Conservation (phyloP, 805 yeast genomes). For the Candida lessepsii region DNA sequence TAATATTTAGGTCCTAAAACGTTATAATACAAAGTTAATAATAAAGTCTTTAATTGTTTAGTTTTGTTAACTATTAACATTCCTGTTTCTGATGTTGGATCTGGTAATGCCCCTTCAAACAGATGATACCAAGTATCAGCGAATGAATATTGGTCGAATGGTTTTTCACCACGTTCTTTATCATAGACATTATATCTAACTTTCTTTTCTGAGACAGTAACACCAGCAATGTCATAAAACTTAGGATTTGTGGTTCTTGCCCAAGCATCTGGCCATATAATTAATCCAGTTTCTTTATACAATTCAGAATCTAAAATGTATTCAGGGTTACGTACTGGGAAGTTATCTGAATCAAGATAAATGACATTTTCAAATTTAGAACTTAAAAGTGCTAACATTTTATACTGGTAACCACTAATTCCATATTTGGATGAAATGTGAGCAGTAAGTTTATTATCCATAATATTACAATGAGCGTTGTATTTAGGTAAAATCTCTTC, state of each 20-base stretch:
- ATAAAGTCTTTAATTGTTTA: conserved; percentile 55
- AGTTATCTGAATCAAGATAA: conserved; percentile 52
- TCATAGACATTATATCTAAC: conserved; percentile 32
- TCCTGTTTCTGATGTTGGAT: conserved; percentile 70
- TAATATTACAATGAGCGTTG: conserved; percentile 47
- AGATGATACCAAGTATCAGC: conserved; percentile 51
- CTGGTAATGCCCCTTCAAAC: conserved; percentile 61
- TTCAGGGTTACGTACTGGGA: conserved; percentile 44
- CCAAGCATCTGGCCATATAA: conserved; percentile 74
- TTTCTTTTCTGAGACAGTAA: conserved; percentile 33
- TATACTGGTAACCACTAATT: conserved; percentile 50
- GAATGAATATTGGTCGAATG: conserved; percentile 27
- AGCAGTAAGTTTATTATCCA: conserved; percentile 27
- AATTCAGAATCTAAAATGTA: conserved; percentile 45
- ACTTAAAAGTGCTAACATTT: conserved; percentile 58
- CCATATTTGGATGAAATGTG: conserved; percentile 19
- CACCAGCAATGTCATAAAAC: conserved; percentile 53
- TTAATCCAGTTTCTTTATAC: conserved; percentile 47
- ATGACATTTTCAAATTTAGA: conserved; percentile 52
- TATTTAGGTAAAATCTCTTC: conserved; percentile 39
- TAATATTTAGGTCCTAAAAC: conserved; percentile 62
- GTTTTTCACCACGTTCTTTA: conserved; percentile 30
- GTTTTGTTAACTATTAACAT: conserved; percentile 62
- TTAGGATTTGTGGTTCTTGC: conserved; percentile 63
- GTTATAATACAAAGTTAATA: conserved; percentile 64